Percentiles rank a stretch among this genome's conserved stretches.
These are phyloP conservation scores for Dendrocalamus sinicus DNA, from an alignment of 176 grass and related monocot genomes.

Conservation along the genomic window DNA sequence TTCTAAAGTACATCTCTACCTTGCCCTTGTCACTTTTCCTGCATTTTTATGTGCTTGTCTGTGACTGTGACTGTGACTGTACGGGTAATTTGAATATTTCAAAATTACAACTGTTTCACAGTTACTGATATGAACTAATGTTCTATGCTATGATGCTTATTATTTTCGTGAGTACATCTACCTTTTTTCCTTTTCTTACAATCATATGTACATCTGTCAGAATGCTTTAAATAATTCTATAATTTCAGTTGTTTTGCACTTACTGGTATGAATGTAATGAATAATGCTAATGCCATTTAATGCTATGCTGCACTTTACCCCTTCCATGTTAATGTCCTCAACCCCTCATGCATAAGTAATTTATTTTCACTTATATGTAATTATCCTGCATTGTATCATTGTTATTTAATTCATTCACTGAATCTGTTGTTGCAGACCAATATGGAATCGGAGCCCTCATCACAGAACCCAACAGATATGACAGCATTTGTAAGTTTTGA, in stretches of 20 bases:
- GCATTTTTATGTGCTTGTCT: background rate
- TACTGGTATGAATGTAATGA: background rate
- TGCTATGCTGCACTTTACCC: background rate
- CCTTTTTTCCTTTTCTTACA: slow-evolving; percentile 1
- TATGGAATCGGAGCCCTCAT: slow-evolving; percentile 72
- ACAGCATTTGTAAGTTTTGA: slow-evolving; percentile 82
- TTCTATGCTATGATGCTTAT: background rate
- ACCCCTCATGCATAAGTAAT: background rate
- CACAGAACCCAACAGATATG: slow-evolving; percentile 90
- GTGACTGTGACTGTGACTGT: background rate
- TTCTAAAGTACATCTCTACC: background rate
- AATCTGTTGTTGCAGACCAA: slow-evolving; percentile 52
- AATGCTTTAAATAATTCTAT: background rate
- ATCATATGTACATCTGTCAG: background rate
- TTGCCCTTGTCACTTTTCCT: background rate
- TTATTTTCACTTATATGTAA: slow-evolving; percentile 36
- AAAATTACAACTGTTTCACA: slow-evolving; percentile 1
- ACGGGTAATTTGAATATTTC: slow-evolving; percentile 12
- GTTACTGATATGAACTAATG: slow-evolving; percentile 8
- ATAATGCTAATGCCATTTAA: slow-evolving; percentile 20
- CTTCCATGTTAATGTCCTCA: slow-evolving; percentile 2
- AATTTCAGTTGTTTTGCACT: slow-evolving; percentile 20
- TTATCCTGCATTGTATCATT: slow-evolving; percentile 15
- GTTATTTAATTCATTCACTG: slow-evolving; percentile 1
- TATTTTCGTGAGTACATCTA: background rate